Evolutionary conservation across 2,329 filamentous ascomycete genomes (phyloP), one percentile per base, ranked within the genome.

Genomic region (Mariannaea sp.): DNA sequence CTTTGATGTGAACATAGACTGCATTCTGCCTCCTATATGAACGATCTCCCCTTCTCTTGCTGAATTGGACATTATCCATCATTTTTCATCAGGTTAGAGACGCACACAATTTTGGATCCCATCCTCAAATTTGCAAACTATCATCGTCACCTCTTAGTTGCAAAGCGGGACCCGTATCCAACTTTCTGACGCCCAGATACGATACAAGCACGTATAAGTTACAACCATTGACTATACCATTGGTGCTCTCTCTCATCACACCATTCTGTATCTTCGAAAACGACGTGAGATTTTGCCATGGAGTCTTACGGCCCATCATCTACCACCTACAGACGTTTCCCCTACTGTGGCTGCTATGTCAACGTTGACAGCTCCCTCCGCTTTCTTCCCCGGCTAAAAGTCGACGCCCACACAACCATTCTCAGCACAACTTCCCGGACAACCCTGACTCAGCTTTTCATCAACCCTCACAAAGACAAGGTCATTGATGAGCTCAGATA

Each of bases 351-450:
- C 14, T 69, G 73, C 59, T 74, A 69, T 54, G 65, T 70, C 53
- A 20, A 70, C 19, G 32, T 56, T n/a, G 27, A 55, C 0, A 7
- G 46, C 4, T 14, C 32, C 5, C 65, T 65, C 13, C 62, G 65
- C 24, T 84, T 82, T 55, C 77, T 90, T 3, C 85, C 85, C 1
- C 82, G 84, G 52, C 72, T 87, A 29, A 70, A 79, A 7, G 72
- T 86, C 46, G 71, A 80, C 45, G 81, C 79, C 8, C 81, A 87
- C 58, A 80, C 83, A n/a, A 82, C 75, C 7, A 84, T 90, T 41
- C 71, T 84, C 5, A 77, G 83, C 2, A 80, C 79, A 1, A 80
- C 73, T 13, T 77, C 77, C 1, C 71, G 75, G 22, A 80, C 77
- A 8, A 71, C 70, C 1, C 70, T 81, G 35, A 78, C 71, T 0